Conservation (phyloP, 257 asterid genomes). For the Penstemon newberryi region DNA sequence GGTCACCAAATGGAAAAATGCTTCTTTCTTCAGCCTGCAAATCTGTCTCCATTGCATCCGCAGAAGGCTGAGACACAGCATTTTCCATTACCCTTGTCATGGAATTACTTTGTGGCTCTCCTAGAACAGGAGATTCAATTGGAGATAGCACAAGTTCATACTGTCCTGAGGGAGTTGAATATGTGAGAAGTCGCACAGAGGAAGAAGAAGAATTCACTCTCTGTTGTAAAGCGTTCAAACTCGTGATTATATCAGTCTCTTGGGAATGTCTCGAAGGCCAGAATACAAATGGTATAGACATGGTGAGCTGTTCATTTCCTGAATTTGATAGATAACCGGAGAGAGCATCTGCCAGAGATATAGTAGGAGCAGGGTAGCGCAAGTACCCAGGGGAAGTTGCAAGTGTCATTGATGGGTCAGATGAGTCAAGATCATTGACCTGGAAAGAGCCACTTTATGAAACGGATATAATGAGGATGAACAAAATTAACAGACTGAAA, state of each 20-base stretch:
- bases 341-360: constrained; percentile 79
- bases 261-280: constrained; percentile 65
- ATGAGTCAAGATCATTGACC: constrained; percentile 86
- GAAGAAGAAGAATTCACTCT: constrained; percentile 58
- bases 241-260: constrained; percentile 45
- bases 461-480: constrained; percentile 16
- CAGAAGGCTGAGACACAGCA: constrained; percentile 45
- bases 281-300: constrained; percentile 62
- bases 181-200: constrained; percentile 78
- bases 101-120: constrained; percentile 52
- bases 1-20: constrained; percentile 80
- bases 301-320: no score
- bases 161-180: constrained; percentile 95
- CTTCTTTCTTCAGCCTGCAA: constrained; percentile 59
- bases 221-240: constrained; percentile 48
- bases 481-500: constrained; percentile 27
- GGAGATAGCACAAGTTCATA: constrained; percentile 88
- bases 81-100: constrained; percentile 44
- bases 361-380: constrained; percentile 89
- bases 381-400: constrained; percentile 88
- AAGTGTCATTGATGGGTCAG: constrained; percentile 87
- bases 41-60: constrained; percentile 74
- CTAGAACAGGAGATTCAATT: constrained; percentile 65
- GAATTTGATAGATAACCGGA: not conserved
- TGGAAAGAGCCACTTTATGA: constrained; percentile 30